These are phyloP conservation scores for Claviceps cyperi DNA, from an alignment of 2,329 filamentous ascomycete species.

Conservation along the genomic window DNA sequence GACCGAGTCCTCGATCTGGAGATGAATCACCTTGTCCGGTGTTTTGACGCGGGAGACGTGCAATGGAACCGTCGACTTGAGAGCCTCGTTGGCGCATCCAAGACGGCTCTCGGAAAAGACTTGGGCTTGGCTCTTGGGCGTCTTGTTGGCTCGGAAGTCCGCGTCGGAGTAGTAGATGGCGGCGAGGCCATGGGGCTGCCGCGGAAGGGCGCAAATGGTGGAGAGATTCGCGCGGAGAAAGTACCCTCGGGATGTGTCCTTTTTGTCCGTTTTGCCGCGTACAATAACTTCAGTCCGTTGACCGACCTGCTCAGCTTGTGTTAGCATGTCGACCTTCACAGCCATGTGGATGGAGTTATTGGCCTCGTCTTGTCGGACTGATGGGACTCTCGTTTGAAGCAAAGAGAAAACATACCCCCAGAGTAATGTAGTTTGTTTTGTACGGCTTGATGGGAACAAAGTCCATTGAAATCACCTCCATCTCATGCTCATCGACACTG, in stretches of 20 bases:
- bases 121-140: not conserved
- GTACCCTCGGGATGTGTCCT: not conserved
- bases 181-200: not conserved
- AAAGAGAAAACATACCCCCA: not conserved
- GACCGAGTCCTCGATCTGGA: not conserved
- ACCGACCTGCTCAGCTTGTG: conserved; percentile 14
- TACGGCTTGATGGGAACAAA: conserved; percentile 44
- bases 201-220: not conserved
- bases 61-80: not conserved
- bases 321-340: too few species aligned
- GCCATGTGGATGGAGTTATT: too few species aligned
- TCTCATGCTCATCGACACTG: conserved; percentile 38
- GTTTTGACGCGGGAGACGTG: not conserved
- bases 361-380: too few species aligned
- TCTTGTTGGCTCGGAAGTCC: not conserved
- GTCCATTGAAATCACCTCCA: conserved; percentile 44
- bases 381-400: not conserved
- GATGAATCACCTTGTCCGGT: not conserved
- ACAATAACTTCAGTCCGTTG: conserved; percentile 33
- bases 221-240: not conserved
- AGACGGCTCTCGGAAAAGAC: not conserved
- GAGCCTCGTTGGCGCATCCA: not conserved
- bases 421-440: conserved; percentile 17
- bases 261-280: conserved; percentile 16
- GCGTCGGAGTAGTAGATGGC: conserved; percentile 1